phyloP scores from a whole-genome alignment of 352 stramenopile species.

The Phytophthora pistaciae region DNA sequence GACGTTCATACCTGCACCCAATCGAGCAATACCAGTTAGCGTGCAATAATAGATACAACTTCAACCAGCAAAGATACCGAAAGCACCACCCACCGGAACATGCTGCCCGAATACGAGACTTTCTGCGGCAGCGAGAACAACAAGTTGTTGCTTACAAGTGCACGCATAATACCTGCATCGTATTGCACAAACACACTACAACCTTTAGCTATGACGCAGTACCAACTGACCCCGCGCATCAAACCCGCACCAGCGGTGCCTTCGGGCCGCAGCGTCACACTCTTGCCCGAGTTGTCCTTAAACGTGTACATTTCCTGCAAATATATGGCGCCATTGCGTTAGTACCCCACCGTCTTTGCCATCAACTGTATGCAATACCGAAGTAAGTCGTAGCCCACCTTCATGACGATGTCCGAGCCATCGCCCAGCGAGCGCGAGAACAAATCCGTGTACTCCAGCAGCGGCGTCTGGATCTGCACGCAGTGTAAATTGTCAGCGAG shows the following conservation, averaged over 20 bases:
- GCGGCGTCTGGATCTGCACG: constrained; percentile 78
- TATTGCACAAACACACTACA: not conserved
- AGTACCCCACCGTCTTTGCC: not conserved
- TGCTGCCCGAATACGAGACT: constrained; percentile 85
- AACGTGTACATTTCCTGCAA: constrained; percentile 93
- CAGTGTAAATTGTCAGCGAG: not conserved
- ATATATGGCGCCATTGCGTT: too few species aligned
- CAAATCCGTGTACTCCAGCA: constrained; percentile 90
- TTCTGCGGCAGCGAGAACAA: constrained; percentile 82
- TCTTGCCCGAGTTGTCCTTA: constrained; percentile 88
- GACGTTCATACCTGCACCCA: constrained; percentile 79
- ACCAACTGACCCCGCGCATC: not conserved
- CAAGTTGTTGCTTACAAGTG: constrained; percentile 83
- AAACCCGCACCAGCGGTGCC: constrained; percentile 70
- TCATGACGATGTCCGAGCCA: constrained; percentile 90
- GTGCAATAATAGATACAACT: not conserved
- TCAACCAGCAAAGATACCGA: not conserved
- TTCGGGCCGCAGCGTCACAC: constrained; percentile 86
- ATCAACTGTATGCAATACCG: not conserved
- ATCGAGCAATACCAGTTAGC: not conserved
- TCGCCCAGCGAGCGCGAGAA: constrained; percentile 85
- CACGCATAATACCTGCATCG: constrained; percentile 72
- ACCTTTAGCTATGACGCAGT: not conserved
- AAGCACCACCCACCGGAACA: constrained; percentile 74
- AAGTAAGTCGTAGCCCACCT: constrained; percentile 46